Evolutionary conservation across 345 rosid genomes (phyloP), one percentile per base, ranked within the genome.

Genomic region (Geranium brycei): DNA sequence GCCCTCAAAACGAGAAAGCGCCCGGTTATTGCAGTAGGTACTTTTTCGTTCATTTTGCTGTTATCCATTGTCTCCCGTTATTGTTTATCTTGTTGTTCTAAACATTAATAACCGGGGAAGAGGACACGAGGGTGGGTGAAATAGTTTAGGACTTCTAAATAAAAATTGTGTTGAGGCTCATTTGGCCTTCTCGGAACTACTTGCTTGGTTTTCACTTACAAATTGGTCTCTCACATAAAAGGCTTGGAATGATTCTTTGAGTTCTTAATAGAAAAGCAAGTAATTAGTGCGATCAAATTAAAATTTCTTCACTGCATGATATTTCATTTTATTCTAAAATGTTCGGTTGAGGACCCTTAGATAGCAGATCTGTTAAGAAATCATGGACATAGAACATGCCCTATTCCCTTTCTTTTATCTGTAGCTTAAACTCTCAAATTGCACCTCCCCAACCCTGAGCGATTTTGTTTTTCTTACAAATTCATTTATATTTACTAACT

Each of bases 21-120:
- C 47, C 98, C 95, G 17, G 82, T 85, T 60, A 81, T 89, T 65
- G 88, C 98, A 75, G 85, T 89, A 65, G 96, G 98, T 87, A 66
- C 77, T 67, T 77, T 23, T 66, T 56, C 15, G 17, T 16, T 65
- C 71, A 56, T 31, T 12, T 3, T 53, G 11, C 14, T 30, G 28
- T 28, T 28, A 38, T 17, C 17, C 59, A 8, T 53, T 40, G 0
- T 16, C 61, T 35, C 3, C 57, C 19, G 19, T 62, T 66, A 41
- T 61, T 23, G 47, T 15, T 19, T 71, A 13, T 58, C 38, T 11
- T 15, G 31, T 31, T 59, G 51, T 32, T 31, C 10, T 35, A 7
- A 28, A 32, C 17, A 35, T 62, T 59, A 23, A 23, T 23, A n/a
- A 14, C 51, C n/a, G 28, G 66, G 64, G 35, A 31, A 8, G 31